phyloP scores from a whole-genome alignment of 2,329 filamentous ascomycete species.

The Raffaelea ambrosiae region DNA sequence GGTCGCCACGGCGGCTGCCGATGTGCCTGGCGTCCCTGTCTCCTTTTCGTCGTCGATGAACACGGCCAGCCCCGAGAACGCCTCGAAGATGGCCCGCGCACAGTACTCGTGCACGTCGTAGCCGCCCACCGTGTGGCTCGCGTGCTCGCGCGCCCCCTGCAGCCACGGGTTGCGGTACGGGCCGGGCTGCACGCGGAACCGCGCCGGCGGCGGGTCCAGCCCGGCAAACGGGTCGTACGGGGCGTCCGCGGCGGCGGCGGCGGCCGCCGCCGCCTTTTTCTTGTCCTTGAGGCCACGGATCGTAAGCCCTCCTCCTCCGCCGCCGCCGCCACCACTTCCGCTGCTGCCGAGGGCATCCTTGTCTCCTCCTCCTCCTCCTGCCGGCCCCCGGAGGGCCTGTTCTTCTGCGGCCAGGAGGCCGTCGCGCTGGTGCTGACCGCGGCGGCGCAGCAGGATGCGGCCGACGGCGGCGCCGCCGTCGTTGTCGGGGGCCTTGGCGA shows the following conservation, averaged over 20 bases:
- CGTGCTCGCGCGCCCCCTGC: constrained; percentile 56
- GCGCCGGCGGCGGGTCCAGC: constrained; percentile 55
- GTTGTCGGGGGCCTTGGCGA: constrained; percentile 52
- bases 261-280: constrained; percentile 28
- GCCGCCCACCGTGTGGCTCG: constrained; percentile 64
- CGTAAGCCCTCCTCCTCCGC: constrained; percentile 33
- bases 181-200: constrained; percentile 53
- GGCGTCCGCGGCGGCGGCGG: constrained; percentile 51
- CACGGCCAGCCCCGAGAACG: constrained; percentile 81
- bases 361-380: constrained; percentile 6
- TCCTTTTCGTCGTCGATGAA: constrained; percentile 74
- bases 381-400: constrained; percentile 26
- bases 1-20: constrained; percentile 24
- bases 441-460: constrained; percentile 65
- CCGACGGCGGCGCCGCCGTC: constrained; percentile 30
- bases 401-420: constrained; percentile 24
- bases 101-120: constrained; percentile 80
- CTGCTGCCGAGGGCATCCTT: constrained; percentile 14
- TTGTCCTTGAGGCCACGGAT: constrained; percentile 75
- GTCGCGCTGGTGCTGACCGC: constrained; percentile 41
- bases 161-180: constrained; percentile 70
- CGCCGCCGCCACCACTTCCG: constrained; percentile 9
- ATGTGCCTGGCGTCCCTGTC: constrained; percentile 15
- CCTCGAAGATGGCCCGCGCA: constrained; percentile 71
- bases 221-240: constrained; percentile 88